phyloP scores from a whole-genome alignment of 805 yeast species.

The Schizosaccharomyces octosporus region DNA sequence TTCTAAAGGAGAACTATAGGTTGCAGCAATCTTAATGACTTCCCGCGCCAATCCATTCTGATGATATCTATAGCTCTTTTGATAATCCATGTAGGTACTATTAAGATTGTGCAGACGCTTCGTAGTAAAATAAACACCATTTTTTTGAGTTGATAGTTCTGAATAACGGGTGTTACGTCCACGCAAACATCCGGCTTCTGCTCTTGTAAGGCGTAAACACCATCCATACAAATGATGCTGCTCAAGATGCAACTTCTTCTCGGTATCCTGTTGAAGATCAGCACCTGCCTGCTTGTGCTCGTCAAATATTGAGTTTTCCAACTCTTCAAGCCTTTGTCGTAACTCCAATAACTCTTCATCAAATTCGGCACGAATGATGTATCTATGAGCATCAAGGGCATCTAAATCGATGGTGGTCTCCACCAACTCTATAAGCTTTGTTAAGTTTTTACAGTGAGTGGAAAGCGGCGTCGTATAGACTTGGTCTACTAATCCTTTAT shows the following conservation, averaged over 20 bases:
- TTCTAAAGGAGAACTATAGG: slow-evolving; percentile 59
- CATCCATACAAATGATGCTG: slow-evolving; percentile 74
- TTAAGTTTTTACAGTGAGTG: slow-evolving; percentile 25
- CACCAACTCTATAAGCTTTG: slow-evolving; percentile 57
- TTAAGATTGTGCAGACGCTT: slow-evolving; percentile 34
- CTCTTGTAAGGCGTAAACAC: slow-evolving; percentile 78
- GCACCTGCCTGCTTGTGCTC: slow-evolving; percentile 45
- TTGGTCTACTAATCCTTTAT: slow-evolving; percentile 12
- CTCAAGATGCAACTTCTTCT: slow-evolving; percentile 72
- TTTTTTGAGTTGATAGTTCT: slow-evolving; percentile 77
- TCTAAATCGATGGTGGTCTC: slow-evolving; percentile 79
- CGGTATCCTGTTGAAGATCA: slow-evolving; percentile 57
- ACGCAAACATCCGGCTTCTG: slow-evolving; percentile 58
- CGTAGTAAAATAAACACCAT: slow-evolving; percentile 84
- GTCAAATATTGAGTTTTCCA: slow-evolving; percentile 29
- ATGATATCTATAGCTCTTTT: slow-evolving; percentile 42
- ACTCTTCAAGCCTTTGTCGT: slow-evolving; percentile 29
- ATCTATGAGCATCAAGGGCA: slow-evolving; percentile 61
- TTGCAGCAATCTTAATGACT: slow-evolving; percentile 53
- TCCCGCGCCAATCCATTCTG: slow-evolving; percentile 64
- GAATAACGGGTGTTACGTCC: slow-evolving; percentile 22
- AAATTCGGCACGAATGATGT: slow-evolving; percentile 68
- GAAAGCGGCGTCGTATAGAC: slow-evolving; percentile 37
- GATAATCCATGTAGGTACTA: slow-evolving; percentile 30
- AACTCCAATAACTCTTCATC: slow-evolving; percentile 49